Evolutionary conservation across 2,329 filamentous ascomycete species (phyloP).

Genomic region (Microcyclospora pomicola): DNA sequence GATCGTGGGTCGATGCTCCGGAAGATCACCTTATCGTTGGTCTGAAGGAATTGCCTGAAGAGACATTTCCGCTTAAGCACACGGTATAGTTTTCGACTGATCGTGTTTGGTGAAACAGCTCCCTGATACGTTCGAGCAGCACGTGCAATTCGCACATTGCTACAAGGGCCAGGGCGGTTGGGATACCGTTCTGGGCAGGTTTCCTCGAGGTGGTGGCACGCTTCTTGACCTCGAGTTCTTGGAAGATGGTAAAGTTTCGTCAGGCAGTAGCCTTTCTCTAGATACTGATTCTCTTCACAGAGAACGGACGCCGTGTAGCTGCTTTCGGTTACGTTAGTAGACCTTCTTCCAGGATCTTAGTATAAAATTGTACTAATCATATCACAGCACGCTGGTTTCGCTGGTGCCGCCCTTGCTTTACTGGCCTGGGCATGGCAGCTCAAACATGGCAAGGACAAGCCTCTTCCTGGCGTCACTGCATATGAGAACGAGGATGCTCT

Average conservation of each 20-base stretch:
- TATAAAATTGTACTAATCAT: slow-evolving; percentile 18
- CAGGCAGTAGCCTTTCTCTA: neutral
- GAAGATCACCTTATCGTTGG: slow-evolving; percentile 27
- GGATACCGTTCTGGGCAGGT: slow-evolving; percentile 67
- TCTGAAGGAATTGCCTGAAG: slow-evolving; percentile 33
- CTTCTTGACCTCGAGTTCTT: slow-evolving; percentile 84
- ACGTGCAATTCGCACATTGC: slow-evolving; percentile 27
- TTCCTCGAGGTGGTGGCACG: slow-evolving; percentile 59
- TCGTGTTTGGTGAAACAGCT: neutral
- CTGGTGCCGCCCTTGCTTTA: slow-evolving; percentile 47
- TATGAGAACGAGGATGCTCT: slow-evolving; percentile 65
- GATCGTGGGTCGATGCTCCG: slow-evolving; percentile 27
- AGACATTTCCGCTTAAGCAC: slow-evolving; percentile 57
- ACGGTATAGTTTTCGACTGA: slow-evolving; percentile 22
- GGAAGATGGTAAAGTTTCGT: slow-evolving; percentile 36
- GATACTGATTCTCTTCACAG: slow-evolving; percentile 13
- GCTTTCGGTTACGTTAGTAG: slow-evolving; percentile 44
- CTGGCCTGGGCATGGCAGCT: slow-evolving; percentile 78
- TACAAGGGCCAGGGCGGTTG: slow-evolving; percentile 52
- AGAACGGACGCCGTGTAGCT: slow-evolving; percentile 54
- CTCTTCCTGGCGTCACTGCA: slow-evolving; percentile 50
- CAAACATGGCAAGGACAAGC: slow-evolving; percentile 49
- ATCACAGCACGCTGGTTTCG: slow-evolving; percentile 60
- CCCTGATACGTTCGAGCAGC: slow-evolving; percentile 8
- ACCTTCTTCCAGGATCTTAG: neutral